Base-by-base conservation (phyloP, 257 asterid species). In the Solanum lycopersicoides region DNA sequence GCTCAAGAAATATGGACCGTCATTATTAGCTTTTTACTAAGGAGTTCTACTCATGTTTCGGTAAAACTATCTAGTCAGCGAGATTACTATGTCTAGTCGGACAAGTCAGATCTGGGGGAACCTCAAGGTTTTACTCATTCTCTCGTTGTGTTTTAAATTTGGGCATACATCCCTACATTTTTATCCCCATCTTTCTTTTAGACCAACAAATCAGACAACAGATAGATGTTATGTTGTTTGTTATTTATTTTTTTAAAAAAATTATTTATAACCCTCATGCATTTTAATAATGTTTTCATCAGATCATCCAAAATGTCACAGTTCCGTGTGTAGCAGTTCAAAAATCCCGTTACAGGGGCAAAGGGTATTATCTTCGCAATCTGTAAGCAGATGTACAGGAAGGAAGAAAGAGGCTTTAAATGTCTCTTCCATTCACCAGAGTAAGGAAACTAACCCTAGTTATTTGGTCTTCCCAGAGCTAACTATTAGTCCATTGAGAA, bases 401-500 rank as follows among this genome's bases (percentile, higher is more conserved):
- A 92, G 91, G 91, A 91, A 88, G 84, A 90, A 90, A 83, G 91
- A 86, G 37, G 90, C 84, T 86, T 75, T 90, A 53, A 91, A 91
- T 86, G 86, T 90, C 89, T 91, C 92, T 23, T 82, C 90, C 92
- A 71, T 90, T 93, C 39, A 83, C 68, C 85, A 32, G 50, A 88
- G 88, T 71, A 88, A 80, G 59, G 91, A 83, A 83, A 88, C 86
- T 72, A 85, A 76, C 56, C 74, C 89, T 90, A 88, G 86, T 90
- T 90, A 87, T 75, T 21, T 87, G 72, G 37, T 90, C 59, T 90
- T 94, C 86, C 95, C 98, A 5, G 84, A 90, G 88, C 89, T 90
- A 87, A 84, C 93, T 82, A 86, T 90, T 82, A 97, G 99, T 90
- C 99, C 99, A 87, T 89, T 95, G 80, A 94, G 98, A 92, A 95